A percentile compares a stretch with the other conserved stretches of the same genome.
These are phyloP conservation scores for Colletotrichum echinochloae DNA, from an alignment of 2,329 filamentous ascomycete species.

Conservation along the genomic window DNA sequence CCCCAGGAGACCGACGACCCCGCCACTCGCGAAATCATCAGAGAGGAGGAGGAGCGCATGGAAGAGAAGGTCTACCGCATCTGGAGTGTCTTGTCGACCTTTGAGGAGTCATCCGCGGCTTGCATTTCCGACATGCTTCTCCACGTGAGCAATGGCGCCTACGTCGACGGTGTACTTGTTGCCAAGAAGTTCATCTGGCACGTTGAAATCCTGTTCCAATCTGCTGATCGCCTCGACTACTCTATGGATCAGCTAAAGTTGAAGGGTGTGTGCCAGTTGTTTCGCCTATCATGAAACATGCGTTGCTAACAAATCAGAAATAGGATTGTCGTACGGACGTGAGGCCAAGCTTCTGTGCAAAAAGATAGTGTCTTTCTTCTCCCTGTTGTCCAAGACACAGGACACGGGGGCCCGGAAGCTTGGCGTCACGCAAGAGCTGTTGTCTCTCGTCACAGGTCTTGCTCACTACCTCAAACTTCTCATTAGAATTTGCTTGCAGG, in stretches of 20 bases:
- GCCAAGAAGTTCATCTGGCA: slow-evolving; percentile 97
- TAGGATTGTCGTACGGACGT: slow-evolving; percentile 88
- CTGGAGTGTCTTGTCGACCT: slow-evolving; percentile 96
- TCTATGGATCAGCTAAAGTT: slow-evolving; percentile 76
- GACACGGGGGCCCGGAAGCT: slow-evolving; percentile 90
- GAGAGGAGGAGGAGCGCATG: slow-evolving; percentile 90
- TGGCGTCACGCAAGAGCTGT: slow-evolving; percentile 95
- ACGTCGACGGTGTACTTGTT: slow-evolving; percentile 93
- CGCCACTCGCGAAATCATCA: slow-evolving; percentile 79
- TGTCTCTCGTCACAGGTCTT: slow-evolving; percentile 95
- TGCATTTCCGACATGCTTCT: slow-evolving; percentile 99
- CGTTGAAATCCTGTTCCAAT: slow-evolving; percentile 91
- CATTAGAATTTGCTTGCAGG: slow-evolving; percentile 96
- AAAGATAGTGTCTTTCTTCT: slow-evolving; percentile 98
- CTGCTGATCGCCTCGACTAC: slow-evolving; percentile 85
- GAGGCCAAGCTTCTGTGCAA: slow-evolving; percentile 99
- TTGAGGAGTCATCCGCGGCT: slow-evolving; percentile 96
- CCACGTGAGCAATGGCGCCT: slow-evolving; percentile 97
- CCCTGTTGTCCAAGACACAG: slow-evolving; percentile 92
- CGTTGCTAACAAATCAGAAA: slow-evolving; percentile 25
- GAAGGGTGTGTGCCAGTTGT: slow-evolving; percentile 71
- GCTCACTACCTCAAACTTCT: slow-evolving; percentile 98
- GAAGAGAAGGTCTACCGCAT: slow-evolving; percentile 98
- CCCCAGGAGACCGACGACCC: slow-evolving; percentile 60
- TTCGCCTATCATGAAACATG: neutral